phyloP scores from a whole-genome alignment of 345 rosid genomes.

The Odontarrhena argentea region DNA sequence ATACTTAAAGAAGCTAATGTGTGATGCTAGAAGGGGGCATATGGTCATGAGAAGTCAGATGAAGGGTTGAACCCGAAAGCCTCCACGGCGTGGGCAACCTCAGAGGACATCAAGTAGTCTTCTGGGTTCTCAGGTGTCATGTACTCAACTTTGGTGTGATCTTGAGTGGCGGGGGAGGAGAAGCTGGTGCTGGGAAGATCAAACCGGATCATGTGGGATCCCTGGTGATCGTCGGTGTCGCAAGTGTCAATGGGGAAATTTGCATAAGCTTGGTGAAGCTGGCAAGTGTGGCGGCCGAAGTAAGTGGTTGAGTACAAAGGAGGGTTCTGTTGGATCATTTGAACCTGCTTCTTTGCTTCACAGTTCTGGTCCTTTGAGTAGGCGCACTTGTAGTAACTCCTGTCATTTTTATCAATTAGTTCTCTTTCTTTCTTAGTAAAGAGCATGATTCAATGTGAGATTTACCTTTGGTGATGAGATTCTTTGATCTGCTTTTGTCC shows the following conservation, averaged over 20 bases:
- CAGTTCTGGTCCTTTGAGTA: slow-evolving; percentile 55
- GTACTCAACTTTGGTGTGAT: slow-evolving; percentile 16
- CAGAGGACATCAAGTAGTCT: slow-evolving; percentile 37
- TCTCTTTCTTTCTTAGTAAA: neutral
- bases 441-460: neutral
- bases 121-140: slow-evolving; percentile 14
- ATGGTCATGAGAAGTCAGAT: slow-evolving; percentile 40
- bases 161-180: neutral
- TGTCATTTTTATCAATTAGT: slow-evolving; percentile 19
- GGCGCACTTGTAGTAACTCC: slow-evolving; percentile 60
- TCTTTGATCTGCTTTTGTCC: slow-evolving; percentile 58
- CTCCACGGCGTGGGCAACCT: slow-evolving; percentile 35
- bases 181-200: slow-evolving; percentile 28
- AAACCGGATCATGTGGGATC: slow-evolving; percentile 40
- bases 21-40: slow-evolving; percentile 8
- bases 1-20: neutral
- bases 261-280: slow-evolving; percentile 33
- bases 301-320: slow-evolving; percentile 50
- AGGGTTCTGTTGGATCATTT: slow-evolving; percentile 44
- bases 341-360: slow-evolving; percentile 60
- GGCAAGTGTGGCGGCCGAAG: slow-evolving; percentile 54
- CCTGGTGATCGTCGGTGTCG: slow-evolving; percentile 24
- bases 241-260: slow-evolving; percentile 21
- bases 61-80: slow-evolving; percentile 40
- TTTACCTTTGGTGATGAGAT: slow-evolving; percentile 50